A percentile compares a stretch with the other conserved stretches of the same genome.
Conservation (phyloP, 2,329 filamentous ascomycete genomes). For the Setomelanomma holmii region DNA sequence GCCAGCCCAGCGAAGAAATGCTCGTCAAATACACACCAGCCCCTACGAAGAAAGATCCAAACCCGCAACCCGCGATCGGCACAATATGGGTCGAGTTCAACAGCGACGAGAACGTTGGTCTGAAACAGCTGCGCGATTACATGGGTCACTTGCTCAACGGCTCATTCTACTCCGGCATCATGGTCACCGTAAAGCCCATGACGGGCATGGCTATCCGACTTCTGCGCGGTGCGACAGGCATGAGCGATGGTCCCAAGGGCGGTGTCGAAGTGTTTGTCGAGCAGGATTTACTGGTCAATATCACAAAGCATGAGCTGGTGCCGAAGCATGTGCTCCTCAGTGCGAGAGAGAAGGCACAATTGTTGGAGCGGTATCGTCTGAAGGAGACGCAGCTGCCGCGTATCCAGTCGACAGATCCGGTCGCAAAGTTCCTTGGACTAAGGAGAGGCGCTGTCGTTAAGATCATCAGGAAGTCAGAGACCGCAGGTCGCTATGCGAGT, state of each 20-base stretch:
- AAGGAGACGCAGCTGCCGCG: slow-evolving; percentile 97
- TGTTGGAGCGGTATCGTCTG: slow-evolving; percentile 88
- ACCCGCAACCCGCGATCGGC: slow-evolving; percentile 77
- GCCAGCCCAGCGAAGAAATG: slow-evolving; percentile 84
- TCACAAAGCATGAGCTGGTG: slow-evolving; percentile 96
- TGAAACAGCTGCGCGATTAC: slow-evolving; percentile 91
- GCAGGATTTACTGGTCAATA: slow-evolving; percentile 95
- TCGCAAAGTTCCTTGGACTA: slow-evolving; percentile 89
- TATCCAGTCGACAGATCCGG: slow-evolving; percentile 89
- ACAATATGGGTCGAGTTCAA: slow-evolving; percentile 95
- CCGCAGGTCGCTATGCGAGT: slow-evolving; percentile 93
- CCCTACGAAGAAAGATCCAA: slow-evolving; percentile 71
- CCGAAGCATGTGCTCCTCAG: slow-evolving; percentile 92
- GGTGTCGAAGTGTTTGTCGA: slow-evolving; percentile 95
- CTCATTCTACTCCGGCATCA: slow-evolving; percentile 88
- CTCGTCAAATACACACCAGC: slow-evolving; percentile 80
- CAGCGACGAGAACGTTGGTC: slow-evolving; percentile 78
- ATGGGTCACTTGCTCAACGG: slow-evolving; percentile 80
- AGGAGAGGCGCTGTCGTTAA: slow-evolving; percentile 95
- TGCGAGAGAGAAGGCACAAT: slow-evolving; percentile 82
- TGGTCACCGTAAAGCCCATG: slow-evolving; percentile 82
- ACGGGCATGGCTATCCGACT: slow-evolving; percentile 72
- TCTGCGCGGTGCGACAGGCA: slow-evolving; percentile 36
- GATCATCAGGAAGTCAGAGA: slow-evolving; percentile 95
- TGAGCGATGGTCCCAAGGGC: slow-evolving; percentile 69